Base-by-base conservation (phyloP, 192 early-diverging fungal genomes). In the Linnemannia schmuckeri region DNA sequence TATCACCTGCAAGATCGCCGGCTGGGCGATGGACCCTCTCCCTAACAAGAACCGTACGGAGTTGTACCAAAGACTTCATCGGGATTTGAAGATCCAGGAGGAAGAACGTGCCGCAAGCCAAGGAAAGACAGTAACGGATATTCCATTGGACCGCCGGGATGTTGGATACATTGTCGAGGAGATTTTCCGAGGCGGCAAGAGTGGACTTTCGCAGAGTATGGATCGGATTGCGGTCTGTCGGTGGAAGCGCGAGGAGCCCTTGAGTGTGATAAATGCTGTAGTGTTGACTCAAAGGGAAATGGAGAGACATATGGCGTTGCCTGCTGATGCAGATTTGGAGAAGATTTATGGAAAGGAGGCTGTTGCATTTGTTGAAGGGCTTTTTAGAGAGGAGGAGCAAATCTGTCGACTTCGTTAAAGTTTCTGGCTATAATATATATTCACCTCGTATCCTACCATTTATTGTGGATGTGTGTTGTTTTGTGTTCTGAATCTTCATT, bases 101-200 rank as follows among this genome's bases (percentile, higher is more conserved):
- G 91, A 63, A 22, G 75, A 63, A 75, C 44, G 37, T 0, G 41
- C 38, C 24, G 27, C 30, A 78, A 44, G 27, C 8, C n/a, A 68
- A 15, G 35, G 47, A 42, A 73, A 41, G 18, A 9, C 38, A 15
- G 46, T 17, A 24, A 46, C 33, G 42, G 73, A 77, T 20, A 30
- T 95, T n/a, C 83, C 90, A 30, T 49, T 97, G 24, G 93, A 92
- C 74, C 85, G 88, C n/a, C 89, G 90, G 41, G 97, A 99, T 81
- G 88, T 96, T 40, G 96, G 93, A 4, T 98, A 97, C 80, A 89
- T 97, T 42, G 90, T 97, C 57, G 98, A 99, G 81, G 97, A 98
- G 85, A 94, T 97, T 54, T 99, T 96, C 94, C 91, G 92, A 52
- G 94, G 96, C 18, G 94, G 96, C 12, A 91, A 92, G 71, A 96